A percentile compares a stretch with the other conserved stretches of the same genome.
These are phyloP conservation scores for Mucor irregularis DNA, from an alignment of 371 early-diverging fungal species.

Conservation along the genomic window DNA sequence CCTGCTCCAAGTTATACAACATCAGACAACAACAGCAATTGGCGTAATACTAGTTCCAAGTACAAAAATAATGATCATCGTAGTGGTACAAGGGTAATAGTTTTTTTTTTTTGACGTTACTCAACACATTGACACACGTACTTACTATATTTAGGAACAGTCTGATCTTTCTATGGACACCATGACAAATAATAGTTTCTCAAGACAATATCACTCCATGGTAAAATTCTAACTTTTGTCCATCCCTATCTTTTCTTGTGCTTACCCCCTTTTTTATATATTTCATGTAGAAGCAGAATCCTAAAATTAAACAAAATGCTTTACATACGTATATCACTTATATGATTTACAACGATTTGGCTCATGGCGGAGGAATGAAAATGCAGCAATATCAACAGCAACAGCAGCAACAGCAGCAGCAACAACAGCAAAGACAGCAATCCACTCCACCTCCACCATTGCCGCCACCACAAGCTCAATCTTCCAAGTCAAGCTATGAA, in stretches of 20 bases:
- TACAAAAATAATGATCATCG: constrained; percentile 7
- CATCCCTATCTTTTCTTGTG: background rate
- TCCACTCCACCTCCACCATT: background rate
- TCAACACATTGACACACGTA: background rate
- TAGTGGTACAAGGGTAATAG: constrained; percentile 7
- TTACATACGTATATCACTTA: constrained; percentile 57
- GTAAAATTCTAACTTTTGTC: too few relatives aligned
- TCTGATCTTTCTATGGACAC: background rate
- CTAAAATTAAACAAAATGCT: constrained; percentile 52
- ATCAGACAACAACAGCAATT: constrained; percentile 6
- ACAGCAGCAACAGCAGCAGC: background rate
- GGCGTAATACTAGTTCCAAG: constrained; percentile 9
- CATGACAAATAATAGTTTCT: constrained; percentile 15
- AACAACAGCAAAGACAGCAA: too few relatives aligned
- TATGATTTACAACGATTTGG: constrained; percentile 51
- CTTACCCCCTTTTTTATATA: too few relatives aligned
- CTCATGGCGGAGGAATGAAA: constrained; percentile 14
- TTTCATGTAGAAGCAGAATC: constrained; percentile 43
- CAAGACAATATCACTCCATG: constrained; percentile 29
- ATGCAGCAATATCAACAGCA: background rate
- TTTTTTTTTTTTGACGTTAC: background rate
- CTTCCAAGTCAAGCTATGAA: too few relatives aligned
- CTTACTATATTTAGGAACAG: background rate
- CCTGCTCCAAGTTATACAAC: constrained; percentile 15
- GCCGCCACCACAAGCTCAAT: background rate